phyloP scores from a whole-genome alignment of 2,329 filamentous ascomycete species.

The Arthroderma uncinatum region DNA sequence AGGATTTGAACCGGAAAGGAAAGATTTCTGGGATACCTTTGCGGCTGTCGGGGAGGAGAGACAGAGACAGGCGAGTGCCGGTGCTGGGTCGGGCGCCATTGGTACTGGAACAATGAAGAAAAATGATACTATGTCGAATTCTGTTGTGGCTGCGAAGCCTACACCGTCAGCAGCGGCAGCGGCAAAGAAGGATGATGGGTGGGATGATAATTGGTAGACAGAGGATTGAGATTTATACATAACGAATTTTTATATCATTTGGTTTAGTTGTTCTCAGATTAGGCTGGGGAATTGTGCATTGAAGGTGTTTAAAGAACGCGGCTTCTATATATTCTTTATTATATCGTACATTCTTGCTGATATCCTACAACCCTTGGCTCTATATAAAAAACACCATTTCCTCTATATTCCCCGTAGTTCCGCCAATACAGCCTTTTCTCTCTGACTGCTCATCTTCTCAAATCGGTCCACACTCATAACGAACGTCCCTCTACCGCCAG shows the following conservation, averaged over 20 bases:
- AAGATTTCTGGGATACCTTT: conserved; percentile 89
- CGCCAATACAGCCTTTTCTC: conserved; percentile 47
- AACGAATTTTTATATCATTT: background rate
- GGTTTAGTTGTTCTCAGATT: background rate
- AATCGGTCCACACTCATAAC: conserved; percentile 64
- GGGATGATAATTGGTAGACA: conserved; percentile 43
- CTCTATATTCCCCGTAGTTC: conserved; percentile 31
- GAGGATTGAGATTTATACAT: background rate
- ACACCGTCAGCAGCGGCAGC: conserved; percentile 15
- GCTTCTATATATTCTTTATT: background rate
- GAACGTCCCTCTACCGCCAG: conserved; percentile 69
- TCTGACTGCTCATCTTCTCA: conserved; percentile 52
- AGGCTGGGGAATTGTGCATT: background rate
- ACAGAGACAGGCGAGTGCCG: conserved; percentile 21
- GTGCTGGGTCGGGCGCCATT: conserved; percentile 39
- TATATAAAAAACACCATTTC: background rate
- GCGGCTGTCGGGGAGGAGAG: conserved; percentile 47
- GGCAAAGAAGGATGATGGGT: conserved; percentile 43
- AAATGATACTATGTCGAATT: conserved; percentile 20
- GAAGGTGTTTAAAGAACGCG: background rate
- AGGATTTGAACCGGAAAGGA: conserved; percentile 51
- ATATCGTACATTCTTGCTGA: conserved; percentile 2
- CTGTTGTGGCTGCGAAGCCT: conserved; percentile 15
- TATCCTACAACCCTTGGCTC: background rate
- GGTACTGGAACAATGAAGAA: conserved; percentile 56